These are phyloP conservation scores for Ustilago sp. DNA, from an alignment of 1,284 basidiomycete genomes.

Conservation along the genomic window DNA sequence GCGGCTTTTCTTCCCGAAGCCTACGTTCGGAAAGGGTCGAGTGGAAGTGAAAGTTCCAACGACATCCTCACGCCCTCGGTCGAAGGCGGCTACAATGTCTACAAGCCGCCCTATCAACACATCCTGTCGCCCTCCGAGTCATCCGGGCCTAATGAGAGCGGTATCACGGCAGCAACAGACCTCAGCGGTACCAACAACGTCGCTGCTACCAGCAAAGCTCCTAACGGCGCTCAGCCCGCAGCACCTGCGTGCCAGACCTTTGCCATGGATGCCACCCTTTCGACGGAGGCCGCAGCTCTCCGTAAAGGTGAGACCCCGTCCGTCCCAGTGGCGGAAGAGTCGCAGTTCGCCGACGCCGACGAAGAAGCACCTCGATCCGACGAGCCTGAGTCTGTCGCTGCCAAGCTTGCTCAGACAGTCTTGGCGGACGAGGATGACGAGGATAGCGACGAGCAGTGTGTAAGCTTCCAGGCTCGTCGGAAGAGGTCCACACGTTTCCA, in stretches of 20 bases:
- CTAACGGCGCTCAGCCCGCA: neutral
- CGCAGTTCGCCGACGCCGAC: slow-evolving; percentile 52
- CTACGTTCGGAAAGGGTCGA: slow-evolving; percentile 34
- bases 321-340: slow-evolving; percentile 32
- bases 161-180: neutral
- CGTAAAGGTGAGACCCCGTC: slow-evolving; percentile 26
- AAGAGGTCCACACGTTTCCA: slow-evolving; percentile 47
- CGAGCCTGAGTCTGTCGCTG: neutral
- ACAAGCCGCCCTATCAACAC: slow-evolving; percentile 60
- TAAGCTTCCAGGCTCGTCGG: slow-evolving; percentile 45
- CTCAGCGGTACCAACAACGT: neutral
- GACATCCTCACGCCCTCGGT: slow-evolving; percentile 61
- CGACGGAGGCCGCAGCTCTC: slow-evolving; percentile 39
- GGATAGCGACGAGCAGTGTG: slow-evolving; percentile 47
- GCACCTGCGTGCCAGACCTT: slow-evolving; percentile 30
- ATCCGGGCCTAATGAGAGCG: slow-evolving; percentile 11
- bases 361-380: slow-evolving; percentile 16
- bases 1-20: slow-evolving; percentile 33
- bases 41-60: slow-evolving; percentile 35
- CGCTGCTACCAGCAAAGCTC: neutral
- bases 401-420: slow-evolving; percentile 5
- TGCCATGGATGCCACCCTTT: slow-evolving; percentile 35
- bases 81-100: slow-evolving; percentile 64
- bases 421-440: slow-evolving; percentile 28
- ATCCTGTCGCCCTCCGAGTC: slow-evolving; percentile 28